phyloP scores from a whole-genome alignment of 306 rosid species.

The Canavalia ensiformis region DNA sequence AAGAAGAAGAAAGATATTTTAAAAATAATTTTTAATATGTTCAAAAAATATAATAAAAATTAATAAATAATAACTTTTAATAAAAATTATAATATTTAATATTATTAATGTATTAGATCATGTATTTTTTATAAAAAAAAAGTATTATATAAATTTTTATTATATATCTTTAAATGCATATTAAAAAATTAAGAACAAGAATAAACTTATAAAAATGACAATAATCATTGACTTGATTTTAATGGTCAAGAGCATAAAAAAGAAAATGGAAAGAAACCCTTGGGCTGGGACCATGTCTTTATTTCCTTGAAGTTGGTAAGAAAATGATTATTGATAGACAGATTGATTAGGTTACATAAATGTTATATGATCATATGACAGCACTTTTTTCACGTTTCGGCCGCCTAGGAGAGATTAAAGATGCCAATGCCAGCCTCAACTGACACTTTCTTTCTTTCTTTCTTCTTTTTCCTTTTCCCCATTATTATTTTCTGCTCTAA shows the following conservation, averaged over 20 bases:
- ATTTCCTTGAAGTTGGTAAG: slow-evolving; percentile 1
- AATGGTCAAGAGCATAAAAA: neutral
- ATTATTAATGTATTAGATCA: too few relatives aligned
- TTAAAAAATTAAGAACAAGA: too few relatives aligned
- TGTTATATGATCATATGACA: neutral
- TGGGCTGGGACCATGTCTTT: slow-evolving; percentile 3
- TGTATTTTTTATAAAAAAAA: too few relatives aligned
- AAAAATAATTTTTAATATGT: too few relatives aligned
- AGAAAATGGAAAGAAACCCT: neutral
- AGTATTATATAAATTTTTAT: too few relatives aligned
- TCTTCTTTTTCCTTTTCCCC: neutral
- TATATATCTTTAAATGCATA: too few relatives aligned
- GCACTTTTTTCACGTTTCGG: neutral
- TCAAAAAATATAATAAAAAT: too few relatives aligned
- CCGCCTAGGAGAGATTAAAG: neutral
- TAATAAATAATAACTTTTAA: too few relatives aligned
- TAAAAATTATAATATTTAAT: too few relatives aligned
- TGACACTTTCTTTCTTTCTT: neutral
- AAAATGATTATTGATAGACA: slow-evolving; percentile 11
- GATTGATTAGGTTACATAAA: neutral
- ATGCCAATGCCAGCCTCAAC: slow-evolving; percentile 19
- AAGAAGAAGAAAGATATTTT: too few relatives aligned
- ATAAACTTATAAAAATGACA: too few relatives aligned
- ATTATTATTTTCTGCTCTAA: neutral
- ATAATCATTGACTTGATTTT: too few relatives aligned